Percentiles rank a stretch among this genome's conserved stretches.
phyloP scores from a whole-genome alignment of 2,329 filamentous ascomycete species.

The Aspergillus puulaauensis region DNA sequence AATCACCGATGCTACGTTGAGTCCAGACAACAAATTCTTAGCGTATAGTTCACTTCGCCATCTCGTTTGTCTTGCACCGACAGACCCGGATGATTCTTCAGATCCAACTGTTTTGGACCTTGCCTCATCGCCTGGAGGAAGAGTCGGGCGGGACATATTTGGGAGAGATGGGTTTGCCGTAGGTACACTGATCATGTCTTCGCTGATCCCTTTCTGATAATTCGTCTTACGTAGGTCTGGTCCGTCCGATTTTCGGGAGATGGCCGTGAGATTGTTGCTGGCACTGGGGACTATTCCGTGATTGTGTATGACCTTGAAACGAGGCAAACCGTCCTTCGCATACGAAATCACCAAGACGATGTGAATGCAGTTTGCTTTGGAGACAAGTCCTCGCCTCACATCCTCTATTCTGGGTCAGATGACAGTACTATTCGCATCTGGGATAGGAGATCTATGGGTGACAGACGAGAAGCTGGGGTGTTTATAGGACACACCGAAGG shows the following conservation, averaged over 20 bases:
- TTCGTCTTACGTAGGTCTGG: constrained; percentile 62
- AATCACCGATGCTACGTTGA: constrained; percentile 87
- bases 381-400: constrained; percentile 82
- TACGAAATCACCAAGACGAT: constrained; percentile 78
- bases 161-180: constrained; percentile 46
- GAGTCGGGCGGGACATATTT: constrained; percentile 36
- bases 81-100: constrained; percentile 76
- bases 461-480: constrained; percentile 62
- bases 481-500: constrained; percentile 67
- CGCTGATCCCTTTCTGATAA: constrained; percentile 11
- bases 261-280: constrained; percentile 84
- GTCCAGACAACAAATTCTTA: constrained; percentile 86
- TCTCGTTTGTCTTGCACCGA: constrained; percentile 80
- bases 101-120: constrained; percentile 81
- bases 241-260: constrained; percentile 91
- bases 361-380: constrained; percentile 98
- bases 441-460: constrained; percentile 74
- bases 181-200: constrained; percentile 17
- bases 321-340: constrained; percentile 68
- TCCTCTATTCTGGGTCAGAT: constrained; percentile 93
- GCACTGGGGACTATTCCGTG: constrained; percentile 75
- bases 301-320: constrained; percentile 92
- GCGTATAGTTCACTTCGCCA: constrained; percentile 89
- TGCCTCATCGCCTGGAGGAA: constrained; percentile 47
- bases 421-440: constrained; percentile 94